Conservation (phyloP, 2,329 filamentous ascomycete species). For the Colletotrichum filicis region DNA sequence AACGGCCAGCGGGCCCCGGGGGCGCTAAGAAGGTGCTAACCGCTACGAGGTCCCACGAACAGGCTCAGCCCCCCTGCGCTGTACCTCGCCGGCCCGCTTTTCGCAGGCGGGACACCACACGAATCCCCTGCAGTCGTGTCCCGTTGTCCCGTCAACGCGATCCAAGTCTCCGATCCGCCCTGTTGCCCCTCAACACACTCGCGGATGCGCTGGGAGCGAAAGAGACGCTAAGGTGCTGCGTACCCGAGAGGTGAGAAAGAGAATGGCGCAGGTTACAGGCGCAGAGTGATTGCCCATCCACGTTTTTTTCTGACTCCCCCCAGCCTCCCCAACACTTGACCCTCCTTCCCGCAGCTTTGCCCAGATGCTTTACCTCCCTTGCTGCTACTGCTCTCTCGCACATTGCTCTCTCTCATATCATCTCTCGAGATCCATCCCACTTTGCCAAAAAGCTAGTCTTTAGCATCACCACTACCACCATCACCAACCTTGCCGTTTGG, state of each 20-base stretch:
- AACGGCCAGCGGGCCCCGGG: slow-evolving; percentile 4
- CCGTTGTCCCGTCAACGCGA: slow-evolving; percentile 26
- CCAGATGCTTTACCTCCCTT: neutral
- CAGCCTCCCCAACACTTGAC: neutral
- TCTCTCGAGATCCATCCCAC: slow-evolving; percentile 11
- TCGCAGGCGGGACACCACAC: slow-evolving; percentile 5
- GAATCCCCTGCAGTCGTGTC: neutral
- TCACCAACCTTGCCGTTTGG: neutral
- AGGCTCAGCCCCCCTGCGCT: slow-evolving; percentile 1
- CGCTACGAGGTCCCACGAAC: slow-evolving; percentile 9
- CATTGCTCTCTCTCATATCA: neutral
- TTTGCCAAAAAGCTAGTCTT: slow-evolving; percentile 6
- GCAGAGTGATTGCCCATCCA: neutral
- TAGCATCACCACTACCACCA: neutral
- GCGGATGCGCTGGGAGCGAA: slow-evolving; percentile 23
- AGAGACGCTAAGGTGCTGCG: too few species aligned
- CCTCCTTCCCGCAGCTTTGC: neutral
- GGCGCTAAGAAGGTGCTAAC: neutral
- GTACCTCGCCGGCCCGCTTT: neutral
- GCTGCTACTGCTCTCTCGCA: neutral
- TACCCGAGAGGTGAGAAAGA: neutral
- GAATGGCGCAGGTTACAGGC: neutral
- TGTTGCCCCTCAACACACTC: slow-evolving; percentile 36
- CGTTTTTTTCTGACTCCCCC: neutral
- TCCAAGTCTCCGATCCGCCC: slow-evolving; percentile 29